A percentile compares a stretch with the other conserved stretches of the same genome.
Evolutionary conservation across 1,284 basidiomycete genomes (phyloP).

Genomic region (Phellinidium pouzarii): DNA sequence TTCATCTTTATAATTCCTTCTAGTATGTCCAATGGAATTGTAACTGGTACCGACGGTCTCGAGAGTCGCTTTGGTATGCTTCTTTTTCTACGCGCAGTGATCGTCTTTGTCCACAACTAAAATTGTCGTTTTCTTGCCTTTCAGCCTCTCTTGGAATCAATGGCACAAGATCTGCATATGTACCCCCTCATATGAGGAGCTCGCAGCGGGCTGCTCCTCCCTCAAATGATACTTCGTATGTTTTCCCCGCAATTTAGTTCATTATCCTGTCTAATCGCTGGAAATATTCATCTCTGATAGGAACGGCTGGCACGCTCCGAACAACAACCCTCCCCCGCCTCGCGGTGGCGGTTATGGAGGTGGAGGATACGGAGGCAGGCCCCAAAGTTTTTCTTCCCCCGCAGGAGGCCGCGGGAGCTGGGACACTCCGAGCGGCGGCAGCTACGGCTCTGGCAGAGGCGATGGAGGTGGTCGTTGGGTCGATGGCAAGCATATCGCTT

Average conservation of each 20-base stretch:
- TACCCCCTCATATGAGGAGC: slow-evolving; percentile 86
- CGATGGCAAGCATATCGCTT: slow-evolving; percentile 82
- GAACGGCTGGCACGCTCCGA: slow-evolving; percentile 70
- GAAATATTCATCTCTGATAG: slow-evolving; percentile 26
- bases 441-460: slow-evolving; percentile 36
- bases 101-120: slow-evolving; percentile 9
- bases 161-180: slow-evolving; percentile 75
- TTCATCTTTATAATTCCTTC: slow-evolving; percentile 17
- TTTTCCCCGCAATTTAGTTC: slow-evolving; percentile 19
- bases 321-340: slow-evolving; percentile 45
- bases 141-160: slow-evolving; percentile 66
- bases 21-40: slow-evolving; percentile 86
- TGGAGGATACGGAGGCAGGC: slow-evolving; percentile 17
- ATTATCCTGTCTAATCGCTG: slow-evolving; percentile 18
- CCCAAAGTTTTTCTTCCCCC: neutral
- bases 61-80: slow-evolving; percentile 76
- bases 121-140: slow-evolving; percentile 6
- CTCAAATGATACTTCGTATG: slow-evolving; percentile 46
- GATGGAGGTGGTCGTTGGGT: slow-evolving; percentile 72
- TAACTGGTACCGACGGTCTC: slow-evolving; percentile 72
- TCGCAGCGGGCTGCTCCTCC: slow-evolving; percentile 73
- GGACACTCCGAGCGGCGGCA: slow-evolving; percentile 12
- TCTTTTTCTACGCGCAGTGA: slow-evolving; percentile 23
- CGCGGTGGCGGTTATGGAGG: slow-evolving; percentile 48
- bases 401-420: slow-evolving; percentile 15